phyloP scores from a whole-genome alignment of 441 rosid species.

The Gossypium lobatum region DNA sequence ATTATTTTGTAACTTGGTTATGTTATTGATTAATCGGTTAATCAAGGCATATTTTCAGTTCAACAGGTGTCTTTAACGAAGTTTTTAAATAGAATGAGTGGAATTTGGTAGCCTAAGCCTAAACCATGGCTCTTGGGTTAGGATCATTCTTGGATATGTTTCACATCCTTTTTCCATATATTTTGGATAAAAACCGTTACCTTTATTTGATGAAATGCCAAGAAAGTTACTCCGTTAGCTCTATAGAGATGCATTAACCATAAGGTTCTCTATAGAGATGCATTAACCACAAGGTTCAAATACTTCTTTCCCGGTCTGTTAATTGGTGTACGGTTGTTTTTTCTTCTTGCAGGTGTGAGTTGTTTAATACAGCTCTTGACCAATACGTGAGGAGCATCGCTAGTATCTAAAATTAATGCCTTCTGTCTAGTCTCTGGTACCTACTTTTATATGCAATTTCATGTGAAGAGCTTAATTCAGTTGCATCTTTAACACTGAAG shows the following conservation, averaged over 20 bases:
- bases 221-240: not conserved
- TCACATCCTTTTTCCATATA: no score
- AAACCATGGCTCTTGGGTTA: not conserved
- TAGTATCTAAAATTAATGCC: slow-evolving; percentile 14
- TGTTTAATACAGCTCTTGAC: slow-evolving; percentile 67
- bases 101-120: not conserved
- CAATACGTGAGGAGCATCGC: slow-evolving; percentile 80
- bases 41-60: not conserved
- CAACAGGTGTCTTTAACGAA: not conserved
- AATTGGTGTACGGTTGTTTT: not conserved
- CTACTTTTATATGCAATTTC: not conserved
- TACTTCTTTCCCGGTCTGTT: not conserved
- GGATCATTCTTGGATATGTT: not conserved
- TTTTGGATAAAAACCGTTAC: not conserved
- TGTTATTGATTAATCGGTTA: not conserved
- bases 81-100: not conserved
- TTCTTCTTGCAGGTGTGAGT: slow-evolving; percentile 51
- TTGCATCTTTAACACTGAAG: not conserved
- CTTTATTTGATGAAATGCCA: not conserved
- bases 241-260: no score
- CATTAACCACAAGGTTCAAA: not conserved
- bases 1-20: not conserved
- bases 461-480: not conserved
- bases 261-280: not conserved
- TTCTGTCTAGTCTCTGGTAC: not conserved